phyloP scores from a whole-genome alignment of 768 basidiomycete species.

The Polyporus arcularius region DNA sequence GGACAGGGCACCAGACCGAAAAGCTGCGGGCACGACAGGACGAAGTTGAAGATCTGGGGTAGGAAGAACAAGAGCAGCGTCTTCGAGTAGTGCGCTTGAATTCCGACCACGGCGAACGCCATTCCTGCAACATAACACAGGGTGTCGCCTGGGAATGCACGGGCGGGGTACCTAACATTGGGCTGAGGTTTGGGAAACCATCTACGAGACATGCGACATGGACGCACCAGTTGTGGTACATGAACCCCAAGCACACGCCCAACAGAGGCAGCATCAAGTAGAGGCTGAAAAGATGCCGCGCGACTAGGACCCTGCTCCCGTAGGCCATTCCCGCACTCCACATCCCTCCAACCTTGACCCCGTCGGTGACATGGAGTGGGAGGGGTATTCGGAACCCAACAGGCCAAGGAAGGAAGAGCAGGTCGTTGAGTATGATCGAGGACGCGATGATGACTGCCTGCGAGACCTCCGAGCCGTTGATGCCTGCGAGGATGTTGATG shows the following conservation, averaged over 20 bases:
- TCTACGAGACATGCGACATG: background rate
- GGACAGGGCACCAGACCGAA: slow-evolving; percentile 95
- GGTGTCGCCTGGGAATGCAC: slow-evolving; percentile 94
- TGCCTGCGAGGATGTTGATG: slow-evolving; percentile 98
- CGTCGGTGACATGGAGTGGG: slow-evolving; percentile 65
- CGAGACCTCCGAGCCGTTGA: slow-evolving; percentile 94
- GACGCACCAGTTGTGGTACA: slow-evolving; percentile 94
- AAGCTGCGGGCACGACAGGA: slow-evolving; percentile 91
- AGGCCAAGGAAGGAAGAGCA: slow-evolving; percentile 92
- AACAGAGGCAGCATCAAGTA: slow-evolving; percentile 97
- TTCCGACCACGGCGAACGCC: slow-evolving; percentile 97
- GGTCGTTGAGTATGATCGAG: slow-evolving; percentile 89
- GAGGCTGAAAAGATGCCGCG: slow-evolving; percentile 91
- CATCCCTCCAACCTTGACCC: slow-evolving; percentile 74
- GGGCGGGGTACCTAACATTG: slow-evolving; percentile 84
- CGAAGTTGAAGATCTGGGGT: slow-evolving; percentile 97
- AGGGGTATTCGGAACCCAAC: slow-evolving; percentile 71
- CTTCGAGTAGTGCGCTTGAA: slow-evolving; percentile 97
- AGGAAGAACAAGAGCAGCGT: slow-evolving; percentile 95
- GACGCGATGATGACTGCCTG: slow-evolving; percentile 92
- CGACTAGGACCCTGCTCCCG: slow-evolving; percentile 84
- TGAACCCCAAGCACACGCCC: slow-evolving; percentile 85
- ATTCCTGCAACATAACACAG: slow-evolving; percentile 97
- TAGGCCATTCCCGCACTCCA: slow-evolving; percentile 85
- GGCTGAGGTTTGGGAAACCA: background rate